Evolutionary conservation across 2,329 filamentous ascomycete genomes (phyloP), one percentile per base, ranked within the genome.

Genomic region (Diaporthe citrichinensis): DNA sequence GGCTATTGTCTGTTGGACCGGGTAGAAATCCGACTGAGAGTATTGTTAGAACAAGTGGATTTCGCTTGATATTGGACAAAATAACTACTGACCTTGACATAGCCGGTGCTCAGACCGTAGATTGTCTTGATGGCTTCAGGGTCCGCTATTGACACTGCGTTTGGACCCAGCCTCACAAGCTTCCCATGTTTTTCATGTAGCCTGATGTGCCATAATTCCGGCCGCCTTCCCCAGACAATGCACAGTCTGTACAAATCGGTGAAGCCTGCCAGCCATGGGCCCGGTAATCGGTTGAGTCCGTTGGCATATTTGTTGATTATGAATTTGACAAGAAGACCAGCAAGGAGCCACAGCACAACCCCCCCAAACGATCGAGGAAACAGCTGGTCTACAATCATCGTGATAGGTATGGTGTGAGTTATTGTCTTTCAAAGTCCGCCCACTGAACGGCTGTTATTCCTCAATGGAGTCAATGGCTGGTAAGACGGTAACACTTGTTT

Each of bases 11-110:
- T 75, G 77, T 20, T 80, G 74, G 15, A 78, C 79, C 2, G 71
- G 71, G 76, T 80, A 80, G 67, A 77, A 80, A 14, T 79, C 76
- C 9, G 78, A 78, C 77, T 79, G 10, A 8, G n/a, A 49, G 4
- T 14, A 7, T 0, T 49, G 8, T 58, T 41, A 39, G 59, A n/a
- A 39, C n/a, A 17, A 3, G 3, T 15, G 3, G 14, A 3, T 28
- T 15, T 14, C 2, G 8, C 23, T 7, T 17, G 2, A 28, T 20
- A 39, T 17, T 14, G 28, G 20, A 10, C 31, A 14, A 3, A 44
- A 15, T 1, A 12, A 17, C 4, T 67, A 2, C 51, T 65, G 28
- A 77, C 77, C 77, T 78, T 78, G n/a, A 58, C 36, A 44, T 75
- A 71, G 31, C 72, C 73, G 1, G 51, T 46, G 36, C 39, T 71